A percentile compares a stretch with the other conserved stretches of the same genome.
Evolutionary conservation across 192 early-diverging fungal genomes (phyloP).

Genomic region (Coemansia sp.): DNA sequence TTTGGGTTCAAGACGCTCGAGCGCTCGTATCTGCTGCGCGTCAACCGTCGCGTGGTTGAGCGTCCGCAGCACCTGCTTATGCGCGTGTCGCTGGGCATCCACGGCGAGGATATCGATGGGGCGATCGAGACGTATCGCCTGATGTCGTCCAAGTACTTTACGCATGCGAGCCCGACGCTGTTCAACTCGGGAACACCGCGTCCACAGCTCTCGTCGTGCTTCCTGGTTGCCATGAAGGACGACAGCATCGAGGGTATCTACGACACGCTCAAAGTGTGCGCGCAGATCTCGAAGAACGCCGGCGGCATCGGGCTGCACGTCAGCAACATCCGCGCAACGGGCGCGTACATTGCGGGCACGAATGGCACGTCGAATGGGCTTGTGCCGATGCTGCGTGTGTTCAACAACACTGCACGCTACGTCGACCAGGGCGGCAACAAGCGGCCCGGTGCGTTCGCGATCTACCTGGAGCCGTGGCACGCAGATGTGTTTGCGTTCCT

Average conservation of each 20-base stretch:
- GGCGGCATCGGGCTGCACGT: conserved; percentile 98
- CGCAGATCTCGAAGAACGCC: conserved; percentile 97
- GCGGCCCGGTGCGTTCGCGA: conserved; percentile 95
- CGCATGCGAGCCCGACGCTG: conserved; percentile 94
- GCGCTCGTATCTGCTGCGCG: conserved; percentile 88
- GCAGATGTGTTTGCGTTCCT: conserved; percentile 96
- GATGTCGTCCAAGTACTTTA: conserved; percentile 93
- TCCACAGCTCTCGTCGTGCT: conserved; percentile 97
- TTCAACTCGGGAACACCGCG: conserved; percentile 98
- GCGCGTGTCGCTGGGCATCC: conserved; percentile 97
- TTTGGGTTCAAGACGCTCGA: conserved; percentile 99
- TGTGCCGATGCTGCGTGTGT: conserved; percentile 97
- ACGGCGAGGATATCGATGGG: conserved; percentile 87
- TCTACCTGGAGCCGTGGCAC: conserved; percentile 99
- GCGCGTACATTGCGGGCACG: conserved; percentile 97
- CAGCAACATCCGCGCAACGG: conserved; percentile 92
- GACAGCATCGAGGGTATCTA: conserved; percentile 99
- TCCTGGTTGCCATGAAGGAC: conserved; percentile 93
- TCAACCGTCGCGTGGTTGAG: conserved; percentile 86
- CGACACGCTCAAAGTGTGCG: conserved; percentile 95
- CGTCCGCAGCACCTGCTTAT: conserved; percentile 98
- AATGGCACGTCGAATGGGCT: conserved; percentile 97
- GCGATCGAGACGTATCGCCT: conserved; percentile 95
- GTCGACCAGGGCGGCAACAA: conserved; percentile 99
- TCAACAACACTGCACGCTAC: conserved; percentile 97